A percentile compares a stretch with the other conserved stretches of the same genome.
phyloP scores from a whole-genome alignment of 2,329 filamentous ascomycete species.

The Exophiala calicioides region DNA sequence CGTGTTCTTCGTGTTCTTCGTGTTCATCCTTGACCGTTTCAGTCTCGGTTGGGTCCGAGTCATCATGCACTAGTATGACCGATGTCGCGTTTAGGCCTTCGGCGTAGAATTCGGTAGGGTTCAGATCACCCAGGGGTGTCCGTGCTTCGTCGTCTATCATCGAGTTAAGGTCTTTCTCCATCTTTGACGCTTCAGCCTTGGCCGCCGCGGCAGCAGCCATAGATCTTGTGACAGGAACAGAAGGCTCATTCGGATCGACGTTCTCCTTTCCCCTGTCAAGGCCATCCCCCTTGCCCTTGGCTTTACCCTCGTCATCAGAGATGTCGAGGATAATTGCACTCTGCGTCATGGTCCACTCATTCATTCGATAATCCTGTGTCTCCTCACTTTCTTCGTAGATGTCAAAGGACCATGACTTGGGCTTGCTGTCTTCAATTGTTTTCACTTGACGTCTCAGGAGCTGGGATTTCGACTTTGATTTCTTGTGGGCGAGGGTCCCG shows the following conservation, averaged over 20 bases:
- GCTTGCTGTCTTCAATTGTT: slow-evolving; percentile 59
- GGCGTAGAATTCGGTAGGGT: slow-evolving; percentile 67
- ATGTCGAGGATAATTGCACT: slow-evolving; percentile 80
- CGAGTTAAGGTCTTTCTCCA: slow-evolving; percentile 40
- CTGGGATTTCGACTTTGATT: slow-evolving; percentile 35
- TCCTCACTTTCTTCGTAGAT: slow-evolving; percentile 92
- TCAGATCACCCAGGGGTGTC: slow-evolving; percentile 66
- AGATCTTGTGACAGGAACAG: slow-evolving; percentile 64
- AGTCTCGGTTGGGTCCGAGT: slow-evolving; percentile 45
- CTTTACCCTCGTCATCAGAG: slow-evolving; percentile 73
- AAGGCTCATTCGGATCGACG: slow-evolving; percentile 65
- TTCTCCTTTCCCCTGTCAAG: slow-evolving; percentile 87
- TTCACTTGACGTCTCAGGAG: slow-evolving; percentile 36
- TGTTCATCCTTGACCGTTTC: slow-evolving; percentile 33
- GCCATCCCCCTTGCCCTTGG: slow-evolving; percentile 37
- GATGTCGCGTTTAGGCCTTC: slow-evolving; percentile 65
- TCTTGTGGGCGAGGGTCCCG: slow-evolving; percentile 59
- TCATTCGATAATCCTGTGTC: slow-evolving; percentile 83
- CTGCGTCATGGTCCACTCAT: slow-evolving; percentile 68
- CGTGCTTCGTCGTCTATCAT: slow-evolving; percentile 66
- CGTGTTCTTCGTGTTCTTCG: too few species aligned
- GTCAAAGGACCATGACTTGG: slow-evolving; percentile 78
- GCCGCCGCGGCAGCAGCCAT: slow-evolving; percentile 30
- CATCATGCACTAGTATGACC: slow-evolving; percentile 63
- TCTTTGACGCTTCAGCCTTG: slow-evolving; percentile 26